Conservation (phyloP, 192 early-diverging fungal species). For the Entomortierella chlamydospora region DNA sequence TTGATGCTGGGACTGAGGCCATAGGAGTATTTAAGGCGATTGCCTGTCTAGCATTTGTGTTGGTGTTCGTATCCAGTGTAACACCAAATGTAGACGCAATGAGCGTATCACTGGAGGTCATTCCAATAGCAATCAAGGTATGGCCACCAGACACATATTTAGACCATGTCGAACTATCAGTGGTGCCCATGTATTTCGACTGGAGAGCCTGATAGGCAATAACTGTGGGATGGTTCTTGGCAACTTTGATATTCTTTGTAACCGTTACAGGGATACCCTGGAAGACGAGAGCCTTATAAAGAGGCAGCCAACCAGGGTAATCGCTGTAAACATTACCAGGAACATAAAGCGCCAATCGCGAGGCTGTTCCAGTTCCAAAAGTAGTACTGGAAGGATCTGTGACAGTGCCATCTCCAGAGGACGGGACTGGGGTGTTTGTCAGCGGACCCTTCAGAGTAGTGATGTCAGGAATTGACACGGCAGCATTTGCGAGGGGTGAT, state of each 20-base stretch:
- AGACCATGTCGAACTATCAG: conserved; percentile 7
- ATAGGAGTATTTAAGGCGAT: conserved; percentile 5
- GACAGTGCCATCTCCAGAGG: not conserved
- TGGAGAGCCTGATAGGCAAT: conserved; percentile 22
- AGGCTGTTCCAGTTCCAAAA: conserved; percentile 13
- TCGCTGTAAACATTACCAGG: conserved; percentile 9
- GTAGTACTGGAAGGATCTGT: conserved; percentile 13
- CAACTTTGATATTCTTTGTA: conserved; percentile 17
- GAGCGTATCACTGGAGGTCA: conserved; percentile 10
- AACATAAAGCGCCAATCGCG: conserved; percentile 20
- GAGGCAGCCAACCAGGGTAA: conserved; percentile 28
- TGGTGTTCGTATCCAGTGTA: not conserved
- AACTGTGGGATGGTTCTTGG: conserved; percentile 5
- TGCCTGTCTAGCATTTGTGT: conserved; percentile 4
- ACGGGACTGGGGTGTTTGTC: conserved; percentile 2
- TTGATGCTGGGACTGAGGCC: conserved; percentile 8
- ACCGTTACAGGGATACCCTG: conserved; percentile 24
- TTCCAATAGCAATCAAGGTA: conserved; percentile 17
- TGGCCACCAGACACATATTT: not conserved
- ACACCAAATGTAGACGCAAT: conserved; percentile 8
- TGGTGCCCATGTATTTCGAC: conserved; percentile 1
- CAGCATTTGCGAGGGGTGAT: not conserved
- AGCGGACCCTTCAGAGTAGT: not conserved
- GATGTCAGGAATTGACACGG: conserved; percentile 6
- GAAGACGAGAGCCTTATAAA: conserved; percentile 24